Evolutionary conservation across 129 eudicot species (phyloP).

Genomic region (Arctium lappa): DNA sequence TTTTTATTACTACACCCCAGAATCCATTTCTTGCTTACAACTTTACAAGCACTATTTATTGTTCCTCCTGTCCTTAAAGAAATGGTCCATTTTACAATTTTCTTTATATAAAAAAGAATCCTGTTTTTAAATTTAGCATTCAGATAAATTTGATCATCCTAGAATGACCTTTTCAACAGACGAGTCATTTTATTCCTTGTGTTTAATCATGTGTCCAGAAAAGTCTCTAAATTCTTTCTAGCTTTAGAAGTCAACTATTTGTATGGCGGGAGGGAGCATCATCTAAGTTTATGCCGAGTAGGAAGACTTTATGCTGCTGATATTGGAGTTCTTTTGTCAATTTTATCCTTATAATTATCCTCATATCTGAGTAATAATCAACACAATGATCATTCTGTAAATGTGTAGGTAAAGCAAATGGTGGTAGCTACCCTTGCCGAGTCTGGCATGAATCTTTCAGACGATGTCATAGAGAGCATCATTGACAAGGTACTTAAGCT

Average conservation of each 20-base stretch:
- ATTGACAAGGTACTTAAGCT: constrained; percentile 37
- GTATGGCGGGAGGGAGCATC: background rate
- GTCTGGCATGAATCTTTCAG: constrained; percentile 95
- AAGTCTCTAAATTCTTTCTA: background rate
- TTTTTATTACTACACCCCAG: background rate
- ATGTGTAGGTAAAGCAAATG: constrained; percentile 88
- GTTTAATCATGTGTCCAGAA: background rate
- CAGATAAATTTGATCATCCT: background rate
- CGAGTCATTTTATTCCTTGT: background rate
- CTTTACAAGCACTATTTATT: background rate
- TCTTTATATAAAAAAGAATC: background rate
- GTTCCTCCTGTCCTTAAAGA: background rate
- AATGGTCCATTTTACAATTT: background rate
- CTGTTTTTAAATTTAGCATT: background rate
- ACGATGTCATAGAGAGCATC: constrained; percentile 76
- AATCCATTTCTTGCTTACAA: background rate
- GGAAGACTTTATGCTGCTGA: background rate
- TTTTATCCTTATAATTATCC: background rate
- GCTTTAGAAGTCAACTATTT: background rate
- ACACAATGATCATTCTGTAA: background rate
- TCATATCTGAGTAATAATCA: background rate
- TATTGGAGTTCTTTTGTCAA: background rate
- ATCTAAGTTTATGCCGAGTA: background rate
- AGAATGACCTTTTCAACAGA: background rate
- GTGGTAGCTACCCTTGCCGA: constrained; percentile 94